Conservation (phyloP, 345 rosid genomes). For the Eucalyptus polybractea region DNA sequence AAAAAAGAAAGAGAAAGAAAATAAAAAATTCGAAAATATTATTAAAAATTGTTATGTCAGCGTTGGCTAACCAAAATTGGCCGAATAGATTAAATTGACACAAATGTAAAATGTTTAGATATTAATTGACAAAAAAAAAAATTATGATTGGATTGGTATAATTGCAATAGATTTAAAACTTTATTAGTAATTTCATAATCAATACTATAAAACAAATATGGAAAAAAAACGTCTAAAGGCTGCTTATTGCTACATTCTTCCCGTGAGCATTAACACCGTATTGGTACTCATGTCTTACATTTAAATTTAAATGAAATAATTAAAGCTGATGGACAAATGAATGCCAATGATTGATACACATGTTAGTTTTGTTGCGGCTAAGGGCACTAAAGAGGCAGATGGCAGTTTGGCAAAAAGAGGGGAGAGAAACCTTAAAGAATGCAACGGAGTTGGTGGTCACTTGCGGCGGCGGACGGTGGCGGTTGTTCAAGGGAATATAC, state of each 20-base stretch:
- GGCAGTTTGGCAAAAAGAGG: background rate
- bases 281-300: background rate
- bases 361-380: background rate
- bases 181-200: background rate
- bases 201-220: background rate
- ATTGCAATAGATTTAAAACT: accelerated
- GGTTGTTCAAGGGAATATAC: background rate
- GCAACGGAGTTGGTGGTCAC: background rate
- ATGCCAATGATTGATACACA: background rate
- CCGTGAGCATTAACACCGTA: background rate
- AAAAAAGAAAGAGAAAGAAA: accelerated
- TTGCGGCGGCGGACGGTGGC: background rate
- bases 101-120: accelerated
- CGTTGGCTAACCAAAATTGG: accelerated
- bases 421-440: background rate
- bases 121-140: accelerated
- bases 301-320: background rate
- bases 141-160: accelerated
- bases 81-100: accelerated
- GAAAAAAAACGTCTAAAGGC: background rate
- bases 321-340: background rate
- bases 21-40: too few species aligned
- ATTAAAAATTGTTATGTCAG: too few species aligned
- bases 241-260: background rate
- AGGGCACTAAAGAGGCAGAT: background rate